These are phyloP conservation scores for Gloeophyllum trabeum DNA, from an alignment of 768 basidiomycete species.

Conservation along the genomic window DNA sequence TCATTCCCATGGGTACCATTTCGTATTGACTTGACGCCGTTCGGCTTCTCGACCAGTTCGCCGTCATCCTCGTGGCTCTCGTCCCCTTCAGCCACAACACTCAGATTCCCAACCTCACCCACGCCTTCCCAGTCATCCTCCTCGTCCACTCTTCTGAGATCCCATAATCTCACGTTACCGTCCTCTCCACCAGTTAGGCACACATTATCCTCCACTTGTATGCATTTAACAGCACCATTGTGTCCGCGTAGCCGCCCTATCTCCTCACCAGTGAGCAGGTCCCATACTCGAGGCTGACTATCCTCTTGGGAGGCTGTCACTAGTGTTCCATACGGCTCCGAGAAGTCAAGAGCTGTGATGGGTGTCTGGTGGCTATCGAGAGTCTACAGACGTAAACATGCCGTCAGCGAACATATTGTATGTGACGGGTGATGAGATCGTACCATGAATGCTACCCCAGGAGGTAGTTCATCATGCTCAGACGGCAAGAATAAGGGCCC, in stretches of 20 bases:
- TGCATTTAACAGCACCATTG: slow-evolving; percentile 67
- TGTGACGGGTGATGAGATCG: too few relatives aligned
- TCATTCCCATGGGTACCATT: slow-evolving; percentile 8
- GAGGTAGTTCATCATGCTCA: slow-evolving; percentile 91
- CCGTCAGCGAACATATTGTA: too few relatives aligned
- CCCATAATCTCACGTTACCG: slow-evolving; percentile 82
- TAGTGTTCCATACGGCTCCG: slow-evolving; percentile 91
- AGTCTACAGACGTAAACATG: slow-evolving; percentile 37
- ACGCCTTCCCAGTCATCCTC: slow-evolving; percentile 47
- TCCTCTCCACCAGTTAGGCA: slow-evolving; percentile 90
- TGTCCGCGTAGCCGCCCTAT: slow-evolving; percentile 81
- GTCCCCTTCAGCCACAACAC: slow-evolving; percentile 55
- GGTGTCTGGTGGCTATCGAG: slow-evolving; percentile 72
- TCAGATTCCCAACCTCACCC: slow-evolving; percentile 35
- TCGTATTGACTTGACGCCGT: slow-evolving; percentile 9
- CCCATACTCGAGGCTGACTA: slow-evolving; percentile 86
- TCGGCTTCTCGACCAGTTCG: slow-evolving; percentile 14
- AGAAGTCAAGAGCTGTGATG: slow-evolving; percentile 86
- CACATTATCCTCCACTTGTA: slow-evolving; percentile 88
- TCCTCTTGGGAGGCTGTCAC: slow-evolving; percentile 85
- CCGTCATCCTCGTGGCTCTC: slow-evolving; percentile 36
- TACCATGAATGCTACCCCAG: slow-evolving; percentile 97
- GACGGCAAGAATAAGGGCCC: slow-evolving; percentile 95
- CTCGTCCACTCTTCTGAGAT: slow-evolving; percentile 73
- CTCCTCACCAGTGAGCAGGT: slow-evolving; percentile 81